Evolutionary conservation across 345 rosid genomes (phyloP).

Genomic region (Chamaenerion angustifolium): DNA sequence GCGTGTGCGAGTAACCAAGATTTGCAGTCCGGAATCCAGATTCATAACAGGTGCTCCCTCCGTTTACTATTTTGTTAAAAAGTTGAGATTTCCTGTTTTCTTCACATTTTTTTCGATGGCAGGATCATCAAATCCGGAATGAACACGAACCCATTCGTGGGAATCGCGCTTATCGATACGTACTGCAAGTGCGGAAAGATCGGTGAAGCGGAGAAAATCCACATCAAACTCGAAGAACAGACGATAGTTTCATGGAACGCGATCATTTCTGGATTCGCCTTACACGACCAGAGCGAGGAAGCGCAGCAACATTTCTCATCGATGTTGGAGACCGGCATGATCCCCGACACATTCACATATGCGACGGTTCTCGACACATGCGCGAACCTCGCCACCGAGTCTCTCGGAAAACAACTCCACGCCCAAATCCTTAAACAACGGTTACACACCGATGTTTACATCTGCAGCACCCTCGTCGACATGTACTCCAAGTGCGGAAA

Average conservation of each 20-base stretch:
- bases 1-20: constrained; percentile 53
- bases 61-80: no score
- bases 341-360: constrained; percentile 76
- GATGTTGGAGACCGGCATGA: constrained; percentile 52
- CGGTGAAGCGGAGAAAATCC: constrained; percentile 60
- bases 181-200: constrained; percentile 71
- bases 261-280: constrained; percentile 66
- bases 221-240: constrained; percentile 36
- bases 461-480: constrained; percentile 82
- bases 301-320: constrained; percentile 51
- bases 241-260: constrained; percentile 61
- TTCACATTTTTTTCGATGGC: no score
- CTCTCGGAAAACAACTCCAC: constrained; percentile 85
- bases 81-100: no score
- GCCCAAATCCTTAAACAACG: constrained; percentile 64
- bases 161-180: constrained; percentile 77
- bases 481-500: constrained; percentile 96
- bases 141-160: constrained; percentile 46
- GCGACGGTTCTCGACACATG: constrained; percentile 79
- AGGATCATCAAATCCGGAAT: constrained; percentile 60
- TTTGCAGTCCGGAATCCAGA: constrained; percentile 50
- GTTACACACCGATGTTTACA: constrained; percentile 57
- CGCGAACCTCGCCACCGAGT: constrained; percentile 64
- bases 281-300: constrained; percentile 58
- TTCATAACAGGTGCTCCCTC: constrained; percentile 25